Evolutionary conservation across 306 rosid species (phyloP), one percentile per base, ranked within the genome.

Genomic region (Rosa multiflora): DNA sequence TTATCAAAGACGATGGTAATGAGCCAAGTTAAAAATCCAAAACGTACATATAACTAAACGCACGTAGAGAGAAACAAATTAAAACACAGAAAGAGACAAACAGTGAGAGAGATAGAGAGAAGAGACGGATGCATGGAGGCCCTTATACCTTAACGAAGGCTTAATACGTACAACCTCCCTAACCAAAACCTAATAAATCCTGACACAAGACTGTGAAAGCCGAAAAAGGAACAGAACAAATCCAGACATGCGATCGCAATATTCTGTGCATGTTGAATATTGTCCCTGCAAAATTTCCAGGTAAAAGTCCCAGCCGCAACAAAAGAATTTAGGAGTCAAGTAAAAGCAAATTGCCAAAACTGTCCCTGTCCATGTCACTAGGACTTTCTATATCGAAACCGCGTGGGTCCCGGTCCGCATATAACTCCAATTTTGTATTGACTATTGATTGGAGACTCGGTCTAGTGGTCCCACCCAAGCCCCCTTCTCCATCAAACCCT

Each of bases 321-420:
- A 26, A 26, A 26, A 74, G 78, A 78, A 86, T 66, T 56, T 12
- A 0, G 17, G 78, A 67, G 81, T 77, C 69, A 81, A 67, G 77
- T 64, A 56, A 81, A 39, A 26, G 58, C 43, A 56, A 21, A 61
- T 8, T 5, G n/a, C 7, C 40, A 70, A 23, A 9, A 8, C 29
- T 56, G 63, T 79, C 42, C 61, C 8, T 26, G 64, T 78, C 79
- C 26, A 35, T 20, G 32, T 76, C 64, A 39, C 47, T 18, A 4
- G 29, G 85, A 80, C 87, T 86, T 81, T 26, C 4, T 14, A 23
- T 4, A 52, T 32, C 58, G 66, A 59, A 89, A 79, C 82, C 97
- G 97, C 68, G 97, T 92, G 95, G 97, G 93, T 75, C 82, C 69
- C 8, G 1, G 3, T 59, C 26, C 58, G 15, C 35, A 32, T 4